Evolutionary conservation across 2,329 filamentous ascomycete genomes (phyloP), one percentile per base, ranked within the genome.

Genomic region (Exophiala spinifera): DNA sequence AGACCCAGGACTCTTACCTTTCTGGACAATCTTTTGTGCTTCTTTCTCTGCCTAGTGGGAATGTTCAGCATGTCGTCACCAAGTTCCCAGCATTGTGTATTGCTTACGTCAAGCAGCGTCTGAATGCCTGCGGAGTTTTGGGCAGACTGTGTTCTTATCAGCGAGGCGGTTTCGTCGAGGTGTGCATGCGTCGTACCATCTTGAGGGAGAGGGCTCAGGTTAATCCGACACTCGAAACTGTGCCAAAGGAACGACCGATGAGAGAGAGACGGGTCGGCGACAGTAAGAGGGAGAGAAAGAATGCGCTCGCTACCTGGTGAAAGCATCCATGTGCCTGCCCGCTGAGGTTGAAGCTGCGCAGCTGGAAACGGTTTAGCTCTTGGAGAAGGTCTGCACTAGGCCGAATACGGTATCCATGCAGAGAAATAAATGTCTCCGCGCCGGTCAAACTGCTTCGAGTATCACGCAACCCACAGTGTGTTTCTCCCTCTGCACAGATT

Each of bases 111-210:
- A 77, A 99, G 90, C 70, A 99, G 86, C 71, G 92, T 97, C 78
- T 97, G 92, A 72, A 99, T 99, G 75, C 94, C 94, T 69, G 89
- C 87, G 64, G 94, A 97, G 80, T 97, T 97, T 79, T 97, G 94
- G 71, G 92, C 94, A 72, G 94, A 94, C 92, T 97, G 69, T 66
- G 60, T 42, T 55, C 56, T 54, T 53, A 64, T 73, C 59, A 71
- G 67, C 49, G 37, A 21, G 28, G 43, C 10, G 6, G n/a, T 17
- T 19, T 31, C 44, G 17, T 19, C 4, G 17, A 10, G 33, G 49
- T 15, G 21, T 1, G 20, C 20, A 11, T 4, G 50, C 59, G 39
- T 31, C 28, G 11, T 44, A 67, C 65, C 65, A 65, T 67, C 25
- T 60, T 66, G 47, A 25, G 14, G 20, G 10, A 23, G 23, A 23